phyloP scores from a whole-genome alignment of 306 rosid species.

The Quercus parvula region DNA sequence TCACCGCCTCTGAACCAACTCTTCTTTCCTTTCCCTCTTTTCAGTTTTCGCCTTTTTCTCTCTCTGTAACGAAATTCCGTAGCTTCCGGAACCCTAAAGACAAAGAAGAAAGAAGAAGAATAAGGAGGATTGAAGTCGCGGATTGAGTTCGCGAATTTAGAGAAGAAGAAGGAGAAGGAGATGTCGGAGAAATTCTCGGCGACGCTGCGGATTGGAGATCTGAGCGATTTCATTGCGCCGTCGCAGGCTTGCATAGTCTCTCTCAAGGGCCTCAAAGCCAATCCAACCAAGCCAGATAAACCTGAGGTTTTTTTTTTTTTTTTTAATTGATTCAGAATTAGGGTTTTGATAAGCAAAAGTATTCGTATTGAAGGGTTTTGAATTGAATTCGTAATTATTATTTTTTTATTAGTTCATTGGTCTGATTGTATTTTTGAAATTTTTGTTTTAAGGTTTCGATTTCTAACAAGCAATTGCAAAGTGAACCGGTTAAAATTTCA shows the following conservation, averaged over 20 bases:
- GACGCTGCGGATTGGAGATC: conserved; percentile 83
- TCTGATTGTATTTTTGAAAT: neutral
- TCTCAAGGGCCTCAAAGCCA: conserved; percentile 66
- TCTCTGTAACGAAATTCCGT: neutral
- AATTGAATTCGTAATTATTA: neutral
- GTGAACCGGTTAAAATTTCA: conserved; percentile 89
- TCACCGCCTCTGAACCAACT: conserved; percentile 23
- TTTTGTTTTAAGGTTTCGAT: conserved; percentile 50
- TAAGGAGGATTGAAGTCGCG: neutral
- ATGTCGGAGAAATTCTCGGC: conserved; percentile 96
- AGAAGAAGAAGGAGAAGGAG: neutral
- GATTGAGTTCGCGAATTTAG: neutral
- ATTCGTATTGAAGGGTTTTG: neutral
- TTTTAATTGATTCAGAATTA: neutral
- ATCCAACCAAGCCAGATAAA: conserved; percentile 43
- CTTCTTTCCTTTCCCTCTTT: too few species aligned
- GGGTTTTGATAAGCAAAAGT: neutral
- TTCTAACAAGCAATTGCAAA: conserved; percentile 47
- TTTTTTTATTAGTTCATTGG: neutral
- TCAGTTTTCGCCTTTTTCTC: neutral
- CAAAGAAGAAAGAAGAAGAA: neutral
- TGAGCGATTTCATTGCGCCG: conserved; percentile 88
- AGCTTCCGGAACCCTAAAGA: neutral
- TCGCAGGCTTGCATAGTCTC: conserved; percentile 91
- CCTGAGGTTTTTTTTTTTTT: conserved; percentile 42